Evolutionary conservation across 352 stramenopile genomes (phyloP), one percentile per base, ranked within the genome.

Genomic region (Globisporangium solare): DNA sequence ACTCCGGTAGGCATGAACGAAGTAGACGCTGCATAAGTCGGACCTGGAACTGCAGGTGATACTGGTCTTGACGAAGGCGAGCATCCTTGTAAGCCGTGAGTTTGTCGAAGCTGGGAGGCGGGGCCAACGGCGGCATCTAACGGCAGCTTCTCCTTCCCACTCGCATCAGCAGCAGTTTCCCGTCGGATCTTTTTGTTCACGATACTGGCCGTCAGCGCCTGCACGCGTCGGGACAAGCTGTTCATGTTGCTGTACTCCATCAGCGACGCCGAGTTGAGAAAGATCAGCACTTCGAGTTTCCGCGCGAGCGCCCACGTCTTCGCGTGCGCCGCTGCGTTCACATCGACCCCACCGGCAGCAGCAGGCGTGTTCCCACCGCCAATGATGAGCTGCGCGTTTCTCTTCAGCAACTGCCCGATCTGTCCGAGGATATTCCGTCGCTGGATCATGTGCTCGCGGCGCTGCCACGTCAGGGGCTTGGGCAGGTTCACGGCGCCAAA

Each of bases 121-220:
- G 47, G 21, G 31, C n/a, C 22, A 42, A 14, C 39, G 51, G 17
- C 39, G 51, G 17, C 22, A 50, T 58, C 24, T 21, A 14, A 8
- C 17, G 27, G 27, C 5, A 35, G 27, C 27, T 35, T 43, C 17
- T 20, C 13, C 41, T 41, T 50, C 13, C 10, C 40, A 31, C 14
- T 27, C 6, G 24, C 17, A 13, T 20, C 43, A 20, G 18, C 50
- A n/a, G 54, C 51, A 45, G 59, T 79, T 40, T 83, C 60, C 10
- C 76, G 68, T 7, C 84, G 78, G 51, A 91, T 94, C 57, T 90
- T 89, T 69, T 89, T 89, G 67, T 94, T 94, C 35, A 94, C 79
- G 35, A 94, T 90, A 46, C 80, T 72, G 12, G 79, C 73, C 3
- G 84, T 92, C 18, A 94, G 65, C 37, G 81, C 81, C 67, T 94